phyloP scores from a whole-genome alignment of 495 filamentous ascomycete genomes.

The Tuber brumale region DNA sequence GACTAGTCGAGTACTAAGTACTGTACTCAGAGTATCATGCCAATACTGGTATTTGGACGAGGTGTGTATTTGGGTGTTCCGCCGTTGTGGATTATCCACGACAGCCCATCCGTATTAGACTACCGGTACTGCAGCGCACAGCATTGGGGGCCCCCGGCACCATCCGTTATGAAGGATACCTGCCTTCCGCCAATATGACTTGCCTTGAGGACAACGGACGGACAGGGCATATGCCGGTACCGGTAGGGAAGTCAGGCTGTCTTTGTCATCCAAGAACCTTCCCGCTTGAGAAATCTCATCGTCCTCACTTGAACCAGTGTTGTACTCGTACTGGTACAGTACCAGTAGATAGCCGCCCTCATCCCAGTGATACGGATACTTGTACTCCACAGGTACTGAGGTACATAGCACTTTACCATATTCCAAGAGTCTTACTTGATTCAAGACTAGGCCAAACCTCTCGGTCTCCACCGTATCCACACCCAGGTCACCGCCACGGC shows the following conservation, averaged over 20 bases:
- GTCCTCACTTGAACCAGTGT: background rate
- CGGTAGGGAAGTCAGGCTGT: background rate
- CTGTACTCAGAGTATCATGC: too few relatives aligned
- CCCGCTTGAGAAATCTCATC: background rate
- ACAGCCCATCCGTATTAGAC: background rate
- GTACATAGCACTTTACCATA: too few relatives aligned
- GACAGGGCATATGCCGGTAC: background rate
- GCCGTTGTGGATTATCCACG: background rate
- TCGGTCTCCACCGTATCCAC: background rate
- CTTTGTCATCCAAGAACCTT: background rate
- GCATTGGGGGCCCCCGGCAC: background rate
- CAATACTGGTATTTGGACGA: too few relatives aligned
- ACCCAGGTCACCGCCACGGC: too few relatives aligned
- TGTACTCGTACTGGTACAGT: background rate
- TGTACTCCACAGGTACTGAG: too few relatives aligned
- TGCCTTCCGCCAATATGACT: background rate
- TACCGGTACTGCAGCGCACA: background rate
- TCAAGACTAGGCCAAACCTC: background rate
- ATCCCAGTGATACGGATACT: background rate
- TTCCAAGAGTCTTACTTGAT: background rate
- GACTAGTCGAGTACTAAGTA: too few relatives aligned
- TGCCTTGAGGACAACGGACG: background rate
- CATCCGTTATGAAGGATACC: background rate
- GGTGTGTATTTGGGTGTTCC: too few relatives aligned
- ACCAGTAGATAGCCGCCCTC: background rate